phyloP scores from a whole-genome alignment of 768 basidiomycete genomes.

The Serendipita sp. region DNA sequence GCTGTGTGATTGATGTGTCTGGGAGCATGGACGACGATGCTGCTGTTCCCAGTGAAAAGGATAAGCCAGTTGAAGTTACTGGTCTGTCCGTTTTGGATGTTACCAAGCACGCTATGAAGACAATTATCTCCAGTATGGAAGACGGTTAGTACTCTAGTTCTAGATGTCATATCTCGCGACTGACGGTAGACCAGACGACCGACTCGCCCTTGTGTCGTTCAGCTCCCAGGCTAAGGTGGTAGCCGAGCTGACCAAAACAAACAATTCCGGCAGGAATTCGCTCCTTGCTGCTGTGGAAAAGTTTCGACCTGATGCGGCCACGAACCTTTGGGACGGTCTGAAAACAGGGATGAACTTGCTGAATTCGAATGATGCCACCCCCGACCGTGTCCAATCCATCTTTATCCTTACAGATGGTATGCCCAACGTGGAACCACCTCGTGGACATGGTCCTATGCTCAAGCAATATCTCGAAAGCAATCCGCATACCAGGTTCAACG shows the following conservation, averaged over 20 bases:
- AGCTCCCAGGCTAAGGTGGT: constrained; percentile 6
- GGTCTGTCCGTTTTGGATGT: constrained; percentile 10
- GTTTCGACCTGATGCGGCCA: constrained; percentile 6
- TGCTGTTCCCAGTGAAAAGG: constrained; percentile 8
- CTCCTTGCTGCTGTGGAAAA: constrained; percentile 5
- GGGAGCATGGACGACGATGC: constrained; percentile 10
- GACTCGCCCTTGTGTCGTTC: constrained; percentile 11
- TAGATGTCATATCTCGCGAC: background rate
- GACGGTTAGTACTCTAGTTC: background rate
- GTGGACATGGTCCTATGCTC: constrained; percentile 12
- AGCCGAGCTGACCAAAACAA: constrained; percentile 7
- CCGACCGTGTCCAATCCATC: constrained; percentile 9
- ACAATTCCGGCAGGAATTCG: constrained; percentile 6
- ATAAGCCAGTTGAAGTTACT: background rate
- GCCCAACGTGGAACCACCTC: constrained; percentile 11
- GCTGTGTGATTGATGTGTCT: constrained; percentile 10
- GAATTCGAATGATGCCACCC: background rate
- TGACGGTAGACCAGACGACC: background rate
- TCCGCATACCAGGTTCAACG: constrained; percentile 7
- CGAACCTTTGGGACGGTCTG: constrained; percentile 12
- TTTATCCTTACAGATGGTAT: constrained; percentile 12
- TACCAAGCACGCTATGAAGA: constrained; percentile 10
- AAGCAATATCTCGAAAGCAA: constrained; percentile 9
- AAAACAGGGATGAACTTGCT: constrained; percentile 12
- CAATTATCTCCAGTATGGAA: constrained; percentile 8